Evolutionary conservation across 2,329 filamentous ascomycete species (phyloP).

Genomic region (Ophiostoma populinum): DNA sequence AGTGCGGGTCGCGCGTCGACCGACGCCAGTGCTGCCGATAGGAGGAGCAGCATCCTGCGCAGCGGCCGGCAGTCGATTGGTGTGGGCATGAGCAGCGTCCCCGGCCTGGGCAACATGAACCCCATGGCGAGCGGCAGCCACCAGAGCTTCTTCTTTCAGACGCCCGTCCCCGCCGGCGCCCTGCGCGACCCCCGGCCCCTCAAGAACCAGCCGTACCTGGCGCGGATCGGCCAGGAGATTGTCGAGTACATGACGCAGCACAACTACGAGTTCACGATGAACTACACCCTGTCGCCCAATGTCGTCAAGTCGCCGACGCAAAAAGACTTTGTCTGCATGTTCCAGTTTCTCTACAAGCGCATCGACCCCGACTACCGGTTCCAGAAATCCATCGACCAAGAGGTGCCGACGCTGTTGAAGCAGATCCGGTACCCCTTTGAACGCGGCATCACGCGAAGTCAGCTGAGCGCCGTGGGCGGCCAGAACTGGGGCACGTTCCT

Average conservation of each 20-base stretch:
- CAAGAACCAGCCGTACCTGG: slow-evolving; percentile 63
- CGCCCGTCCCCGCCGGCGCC: slow-evolving; percentile 62
- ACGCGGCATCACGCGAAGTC: slow-evolving; percentile 88
- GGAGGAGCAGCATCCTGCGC: slow-evolving; percentile 72
- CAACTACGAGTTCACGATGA: slow-evolving; percentile 97
- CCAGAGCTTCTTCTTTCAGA: slow-evolving; percentile 90
- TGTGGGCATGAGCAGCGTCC: slow-evolving; percentile 42
- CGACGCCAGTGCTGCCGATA: slow-evolving; percentile 27
- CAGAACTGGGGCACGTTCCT: slow-evolving; percentile 96
- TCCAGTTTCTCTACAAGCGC: slow-evolving; percentile 91
- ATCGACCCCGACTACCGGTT: slow-evolving; percentile 92
- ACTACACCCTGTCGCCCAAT: slow-evolving; percentile 79
- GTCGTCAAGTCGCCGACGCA: slow-evolving; percentile 88
- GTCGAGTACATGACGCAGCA: slow-evolving; percentile 82
- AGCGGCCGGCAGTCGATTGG: slow-evolving; percentile 45
- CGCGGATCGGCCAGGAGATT: slow-evolving; percentile 72
- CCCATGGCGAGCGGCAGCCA: slow-evolving; percentile 47
- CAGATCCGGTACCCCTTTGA: slow-evolving; percentile 91
- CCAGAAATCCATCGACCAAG: slow-evolving; percentile 85
- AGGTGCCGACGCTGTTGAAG: slow-evolving; percentile 82
- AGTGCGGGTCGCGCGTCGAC: slow-evolving; percentile 29
- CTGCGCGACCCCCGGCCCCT: slow-evolving; percentile 76
- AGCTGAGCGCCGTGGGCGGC: slow-evolving; percentile 84
- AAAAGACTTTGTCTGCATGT: slow-evolving; percentile 96
- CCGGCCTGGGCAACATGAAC: slow-evolving; percentile 33